A percentile compares a stretch with the other conserved stretches of the same genome.
Evolutionary conservation across 1,139 yeast genomes (phyloP).

Genomic region (Blastobotrys malaysiensis): DNA sequence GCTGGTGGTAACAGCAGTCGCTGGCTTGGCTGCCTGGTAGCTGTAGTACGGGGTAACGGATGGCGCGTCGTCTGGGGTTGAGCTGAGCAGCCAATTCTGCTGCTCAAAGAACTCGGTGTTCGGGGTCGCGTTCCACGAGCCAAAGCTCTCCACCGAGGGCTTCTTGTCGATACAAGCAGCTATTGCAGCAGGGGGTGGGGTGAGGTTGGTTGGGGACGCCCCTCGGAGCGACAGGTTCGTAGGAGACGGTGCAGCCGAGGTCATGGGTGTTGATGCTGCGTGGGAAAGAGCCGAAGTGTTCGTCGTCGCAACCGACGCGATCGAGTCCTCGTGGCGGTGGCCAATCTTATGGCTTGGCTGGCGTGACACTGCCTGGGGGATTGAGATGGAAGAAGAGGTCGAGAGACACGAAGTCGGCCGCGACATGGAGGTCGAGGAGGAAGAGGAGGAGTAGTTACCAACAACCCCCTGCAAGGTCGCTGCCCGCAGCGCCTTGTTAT

Average conservation of each 20-base stretch:
- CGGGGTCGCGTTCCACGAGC: slow-evolving; percentile 21
- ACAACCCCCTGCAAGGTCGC: slow-evolving; percentile 5
- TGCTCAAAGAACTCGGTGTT: slow-evolving; percentile 22
- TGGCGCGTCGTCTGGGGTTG: slow-evolving; percentile 4
- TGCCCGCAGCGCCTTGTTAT: slow-evolving; percentile 8
- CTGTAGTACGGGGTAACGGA: too few species aligned
- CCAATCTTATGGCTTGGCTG: not conserved
- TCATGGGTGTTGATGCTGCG: slow-evolving; percentile 11
- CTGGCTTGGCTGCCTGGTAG: not conserved
- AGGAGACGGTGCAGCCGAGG: slow-evolving; percentile 11
- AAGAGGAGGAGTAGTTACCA: not conserved
- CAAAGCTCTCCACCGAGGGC: slow-evolving; percentile 16
- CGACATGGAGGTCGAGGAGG: not conserved
- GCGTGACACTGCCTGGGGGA: not conserved
- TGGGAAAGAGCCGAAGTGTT: slow-evolving; percentile 5
- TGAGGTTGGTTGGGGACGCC: not conserved
- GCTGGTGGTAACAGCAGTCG: slow-evolving; percentile 4
- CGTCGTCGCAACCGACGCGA: slow-evolving; percentile 6
- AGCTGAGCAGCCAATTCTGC: slow-evolving; percentile 22
- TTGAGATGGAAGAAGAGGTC: not conserved
- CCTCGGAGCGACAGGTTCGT: not conserved
- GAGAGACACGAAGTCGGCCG: slow-evolving; percentile 3
- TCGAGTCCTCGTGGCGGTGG: slow-evolving; percentile 11
- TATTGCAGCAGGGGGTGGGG: not conserved
- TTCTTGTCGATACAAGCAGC: slow-evolving; percentile 7